phyloP scores from a whole-genome alignment of 2,329 filamentous ascomycete species.

The Didymella pinodella region DNA sequence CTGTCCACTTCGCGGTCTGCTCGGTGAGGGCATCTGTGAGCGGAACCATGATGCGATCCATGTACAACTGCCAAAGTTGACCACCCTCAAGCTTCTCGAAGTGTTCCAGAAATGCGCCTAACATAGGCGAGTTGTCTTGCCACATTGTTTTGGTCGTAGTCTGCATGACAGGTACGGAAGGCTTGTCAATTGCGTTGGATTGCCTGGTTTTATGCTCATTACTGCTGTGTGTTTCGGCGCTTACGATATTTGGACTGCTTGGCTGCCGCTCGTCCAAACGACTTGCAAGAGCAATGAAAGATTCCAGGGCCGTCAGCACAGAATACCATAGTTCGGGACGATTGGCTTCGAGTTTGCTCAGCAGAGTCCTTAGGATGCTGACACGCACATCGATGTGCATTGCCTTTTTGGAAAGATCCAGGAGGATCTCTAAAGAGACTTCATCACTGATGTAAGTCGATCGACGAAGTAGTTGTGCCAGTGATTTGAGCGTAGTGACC shows the following conservation, averaged over 20 bases:
- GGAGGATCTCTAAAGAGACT: not conserved
- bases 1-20: constrained; percentile 33
- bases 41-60: constrained; percentile 34
- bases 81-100: not conserved
- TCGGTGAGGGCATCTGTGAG: constrained; percentile 23
- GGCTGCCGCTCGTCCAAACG: not conserved
- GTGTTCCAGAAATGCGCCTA: constrained; percentile 12
- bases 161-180: constrained; percentile 20
- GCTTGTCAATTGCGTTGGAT: not conserved
- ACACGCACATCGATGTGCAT: not conserved
- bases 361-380: not conserved
- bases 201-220: not conserved
- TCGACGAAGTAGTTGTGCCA: not conserved
- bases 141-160: not conserved
- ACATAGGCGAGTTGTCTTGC: constrained; percentile 17
- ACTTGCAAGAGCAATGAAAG: not conserved
- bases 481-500: not conserved
- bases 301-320: not conserved
- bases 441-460: not conserved
- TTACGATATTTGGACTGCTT: not conserved
- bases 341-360: not conserved
- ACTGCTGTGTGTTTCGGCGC: not conserved
- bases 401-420: not conserved
- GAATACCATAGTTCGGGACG: not conserved
- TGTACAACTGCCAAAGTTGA: constrained; percentile 1